These are phyloP conservation scores for Artemisia tridentata DNA, from an alignment of 129 eudicot genomes.

Conservation along the genomic window DNA sequence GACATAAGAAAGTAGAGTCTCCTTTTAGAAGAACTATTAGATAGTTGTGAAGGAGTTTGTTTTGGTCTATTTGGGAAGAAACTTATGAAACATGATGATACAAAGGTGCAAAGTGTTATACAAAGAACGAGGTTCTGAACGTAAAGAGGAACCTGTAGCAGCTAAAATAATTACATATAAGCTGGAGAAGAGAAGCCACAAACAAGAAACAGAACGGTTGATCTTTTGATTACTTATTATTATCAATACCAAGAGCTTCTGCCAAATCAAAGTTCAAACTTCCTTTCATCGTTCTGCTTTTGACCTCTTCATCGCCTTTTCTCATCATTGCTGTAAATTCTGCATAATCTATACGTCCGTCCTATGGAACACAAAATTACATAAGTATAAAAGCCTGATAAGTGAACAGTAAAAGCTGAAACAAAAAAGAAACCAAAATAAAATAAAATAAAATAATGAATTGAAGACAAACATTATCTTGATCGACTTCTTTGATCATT, in stretches of 20 bases:
- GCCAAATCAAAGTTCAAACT: slow-evolving; percentile 47
- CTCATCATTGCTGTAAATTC: slow-evolving; percentile 72
- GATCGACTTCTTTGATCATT: slow-evolving; percentile 54
- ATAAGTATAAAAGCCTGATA: neutral
- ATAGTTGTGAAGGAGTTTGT: neutral
- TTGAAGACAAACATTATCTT: slow-evolving; percentile 45
- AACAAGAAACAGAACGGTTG: slow-evolving; percentile 6
- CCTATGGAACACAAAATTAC: slow-evolving; percentile 30
- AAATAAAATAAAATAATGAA: neutral
- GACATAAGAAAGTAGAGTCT: too few species aligned
- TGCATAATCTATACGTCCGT: slow-evolving; percentile 56
- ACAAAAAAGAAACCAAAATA: neutral
- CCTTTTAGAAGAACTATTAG: neutral
- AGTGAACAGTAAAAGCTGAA: neutral
- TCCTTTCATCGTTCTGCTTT: slow-evolving; percentile 50
- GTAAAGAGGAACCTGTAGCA: slow-evolving; percentile 11
- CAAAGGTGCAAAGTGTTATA: slow-evolving; percentile 15
- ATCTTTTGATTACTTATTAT: slow-evolving; percentile 17
- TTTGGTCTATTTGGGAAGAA: neutral
- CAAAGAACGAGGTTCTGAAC: slow-evolving; percentile 4
- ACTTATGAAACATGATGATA: neutral
- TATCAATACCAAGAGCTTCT: slow-evolving; percentile 41
- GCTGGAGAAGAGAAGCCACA: slow-evolving; percentile 18
- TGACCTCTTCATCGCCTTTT: slow-evolving; percentile 44
- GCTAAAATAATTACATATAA: slow-evolving; percentile 17